Evolutionary conservation across 805 yeast species (phyloP).

Genomic region (Hanseniaspora occidentalis): DNA sequence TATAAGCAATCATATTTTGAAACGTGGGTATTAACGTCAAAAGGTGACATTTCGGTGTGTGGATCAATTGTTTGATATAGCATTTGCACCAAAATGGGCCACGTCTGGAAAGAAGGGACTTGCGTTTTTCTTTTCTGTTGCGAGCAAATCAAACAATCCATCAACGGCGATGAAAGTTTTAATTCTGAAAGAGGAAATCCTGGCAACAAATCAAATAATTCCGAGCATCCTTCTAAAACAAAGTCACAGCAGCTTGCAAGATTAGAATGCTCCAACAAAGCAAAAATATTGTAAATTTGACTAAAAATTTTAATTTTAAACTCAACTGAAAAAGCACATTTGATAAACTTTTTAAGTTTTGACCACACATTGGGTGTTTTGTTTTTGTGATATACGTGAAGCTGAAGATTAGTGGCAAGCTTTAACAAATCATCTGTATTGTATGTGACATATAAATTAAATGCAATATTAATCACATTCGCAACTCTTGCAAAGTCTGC

Average conservation of each 20-base stretch:
- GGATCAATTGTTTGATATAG: conserved; percentile 8
- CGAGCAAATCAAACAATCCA: conserved; percentile 14
- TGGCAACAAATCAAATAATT: background rate
- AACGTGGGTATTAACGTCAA: conserved; percentile 2
- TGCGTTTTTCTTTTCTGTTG: background rate
- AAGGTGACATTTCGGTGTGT: conserved; percentile 4
- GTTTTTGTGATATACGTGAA: conserved; percentile 5
- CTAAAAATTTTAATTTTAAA: conserved; percentile 11
- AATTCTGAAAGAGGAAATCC: conserved; percentile 4
- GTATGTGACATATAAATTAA: conserved; percentile 14
- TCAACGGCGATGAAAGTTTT: conserved; percentile 15
- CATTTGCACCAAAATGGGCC: conserved; percentile 17
- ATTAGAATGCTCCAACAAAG: conserved; percentile 5
- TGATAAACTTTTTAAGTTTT: conserved; percentile 15
- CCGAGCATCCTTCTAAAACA: background rate
- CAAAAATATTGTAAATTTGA: conserved; percentile 13
- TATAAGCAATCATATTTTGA: conserved; percentile 15
- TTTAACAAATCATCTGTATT: conserved; percentile 9
- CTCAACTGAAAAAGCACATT: conserved; percentile 6
- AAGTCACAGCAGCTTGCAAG: conserved; percentile 9
- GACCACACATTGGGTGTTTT: conserved; percentile 2
- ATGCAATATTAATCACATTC: conserved; percentile 18
- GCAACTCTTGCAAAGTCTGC: conserved; percentile 4
- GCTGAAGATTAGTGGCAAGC: conserved; percentile 9
- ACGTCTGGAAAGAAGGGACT: conserved; percentile 6